These are phyloP conservation scores for Cucurbita maxima DNA, from an alignment of 306 rosid species.

Conservation along the genomic window DNA sequence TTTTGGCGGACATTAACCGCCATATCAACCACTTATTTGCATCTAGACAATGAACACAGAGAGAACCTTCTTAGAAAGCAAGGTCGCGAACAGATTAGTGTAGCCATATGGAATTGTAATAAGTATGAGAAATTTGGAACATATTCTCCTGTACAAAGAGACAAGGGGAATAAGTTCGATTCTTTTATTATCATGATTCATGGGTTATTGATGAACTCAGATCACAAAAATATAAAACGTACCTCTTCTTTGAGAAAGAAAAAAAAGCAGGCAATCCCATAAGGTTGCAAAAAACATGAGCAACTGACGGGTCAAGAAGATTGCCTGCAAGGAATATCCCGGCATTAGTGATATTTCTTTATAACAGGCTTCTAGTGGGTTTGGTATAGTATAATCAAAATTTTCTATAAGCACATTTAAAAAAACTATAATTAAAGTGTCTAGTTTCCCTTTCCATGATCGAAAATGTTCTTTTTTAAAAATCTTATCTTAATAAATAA, in stretches of 20 bases:
- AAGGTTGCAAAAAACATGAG: slow-evolving; percentile 69
- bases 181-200: background rate
- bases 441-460: background rate
- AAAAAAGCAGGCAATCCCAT: slow-evolving; percentile 73
- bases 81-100: background rate
- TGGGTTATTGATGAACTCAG: background rate
- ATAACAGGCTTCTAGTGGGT: background rate
- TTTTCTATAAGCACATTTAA: background rate
- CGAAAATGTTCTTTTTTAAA: background rate
- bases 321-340: slow-evolving; percentile 48
- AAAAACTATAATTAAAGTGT: background rate
- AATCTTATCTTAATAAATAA: background rate
- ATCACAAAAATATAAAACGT: slow-evolving; percentile 12
- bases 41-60: background rate
- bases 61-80: background rate
- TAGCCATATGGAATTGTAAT: background rate
- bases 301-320: slow-evolving; percentile 67
- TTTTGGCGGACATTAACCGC: background rate
- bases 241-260: slow-evolving; percentile 55
- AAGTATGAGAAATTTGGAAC: background rate
- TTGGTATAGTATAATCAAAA: background rate
- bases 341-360: background rate
- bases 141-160: background rate
- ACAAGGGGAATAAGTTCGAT: background rate
- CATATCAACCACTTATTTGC: background rate